A percentile compares a stretch with the other conserved stretches of the same genome.
phyloP scores from a whole-genome alignment of 805 yeast genomes.

The Candida oleophila region DNA sequence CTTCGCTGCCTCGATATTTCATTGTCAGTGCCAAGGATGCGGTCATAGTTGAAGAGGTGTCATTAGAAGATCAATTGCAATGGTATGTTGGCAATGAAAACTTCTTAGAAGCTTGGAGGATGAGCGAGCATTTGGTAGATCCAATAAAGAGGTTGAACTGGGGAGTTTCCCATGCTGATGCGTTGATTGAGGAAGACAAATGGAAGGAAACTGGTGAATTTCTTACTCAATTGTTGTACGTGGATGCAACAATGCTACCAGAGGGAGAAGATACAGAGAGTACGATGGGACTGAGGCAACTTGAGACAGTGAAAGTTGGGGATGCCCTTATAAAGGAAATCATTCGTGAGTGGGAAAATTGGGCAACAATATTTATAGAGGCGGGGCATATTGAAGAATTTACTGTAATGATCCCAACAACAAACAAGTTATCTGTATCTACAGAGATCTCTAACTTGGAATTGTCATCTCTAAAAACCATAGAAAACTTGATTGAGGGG shows the following conservation, averaged over 20 bases:
- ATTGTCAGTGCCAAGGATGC: conserved; percentile 81
- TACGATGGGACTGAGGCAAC: conserved; percentile 21
- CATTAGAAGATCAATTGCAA: conserved; percentile 61
- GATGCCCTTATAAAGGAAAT: conserved; percentile 23
- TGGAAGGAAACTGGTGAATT: conserved; percentile 61
- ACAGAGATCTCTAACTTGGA: conserved; percentile 33
- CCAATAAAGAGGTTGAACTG: conserved; percentile 51
- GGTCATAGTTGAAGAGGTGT: conserved; percentile 71
- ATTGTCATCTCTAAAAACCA: conserved; percentile 45
- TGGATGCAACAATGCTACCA: conserved; percentile 20
- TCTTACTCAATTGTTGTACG: conserved; percentile 27
- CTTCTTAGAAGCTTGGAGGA: conserved; percentile 74
- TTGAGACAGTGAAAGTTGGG: conserved; percentile 12
- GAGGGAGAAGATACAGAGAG: conserved; percentile 29
- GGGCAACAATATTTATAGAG: conserved; percentile 55
- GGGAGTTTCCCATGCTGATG: conserved; percentile 58
- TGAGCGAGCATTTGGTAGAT: conserved; percentile 58
- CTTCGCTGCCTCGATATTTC: conserved; percentile 48
- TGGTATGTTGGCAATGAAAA: conserved; percentile 65
- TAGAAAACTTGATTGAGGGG: conserved; percentile 49
- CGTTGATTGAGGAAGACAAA: conserved; percentile 37
- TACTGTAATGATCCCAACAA: conserved; percentile 56
- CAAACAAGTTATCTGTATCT: conserved; percentile 33
- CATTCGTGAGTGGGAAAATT: conserved; percentile 57
- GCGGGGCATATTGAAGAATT: conserved; percentile 45